Base-by-base conservation (phyloP, 805 yeast species). In the Cyberlindnera maritima region DNA sequence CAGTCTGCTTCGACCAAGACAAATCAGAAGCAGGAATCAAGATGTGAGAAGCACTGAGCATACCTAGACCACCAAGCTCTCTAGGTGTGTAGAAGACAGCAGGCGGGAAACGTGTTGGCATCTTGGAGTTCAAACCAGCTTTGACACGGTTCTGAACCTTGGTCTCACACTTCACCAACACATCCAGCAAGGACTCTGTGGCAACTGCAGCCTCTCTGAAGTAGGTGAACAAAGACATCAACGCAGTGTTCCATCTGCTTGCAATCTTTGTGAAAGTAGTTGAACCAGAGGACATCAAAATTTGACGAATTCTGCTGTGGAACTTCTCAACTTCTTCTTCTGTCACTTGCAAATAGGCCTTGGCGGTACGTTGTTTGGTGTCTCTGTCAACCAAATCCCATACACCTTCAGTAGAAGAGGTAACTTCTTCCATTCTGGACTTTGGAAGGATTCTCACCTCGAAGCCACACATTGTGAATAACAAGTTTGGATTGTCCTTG, bases 31-130 rank as follows among this genome's bases (percentile, higher is more conserved):
- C 86, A 0, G 99, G 99, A 54, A 94, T 94, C 52, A 94, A 71
- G 41, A 94, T 88, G 63, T 94, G 99, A 13, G 97, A 88, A 0
- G 98, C 98, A 72, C 96, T 88, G 21, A 94, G 71, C 99, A 94
- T 94, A 21, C 99, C 99, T 37, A 94, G 70, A 37, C 99, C 99
- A 42, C 99, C 99, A 3, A 94, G 69, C 63, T 94, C 99, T 57
- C 91, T 92, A 0, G 99, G 99, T 0, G 99, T 90, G 63, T 94
- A 94, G 60, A 94, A 94, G 0, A 94, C 99, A 3, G 97, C 97
- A 0, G 99, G 99, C 3, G 99, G 99, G 68, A 94, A 94, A 46
- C 99, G 75, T 0, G 97, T 83, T 1, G 99, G 99, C 99, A 94
- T 94, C 66, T 94, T 94, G 13, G 98, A 92, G 59, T 94, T 94